A percentile compares a stretch with the other conserved stretches of the same genome.
Evolutionary conservation across 371 early-diverging fungal species (phyloP).

Genomic region (Apophysomyces sp.): DNA sequence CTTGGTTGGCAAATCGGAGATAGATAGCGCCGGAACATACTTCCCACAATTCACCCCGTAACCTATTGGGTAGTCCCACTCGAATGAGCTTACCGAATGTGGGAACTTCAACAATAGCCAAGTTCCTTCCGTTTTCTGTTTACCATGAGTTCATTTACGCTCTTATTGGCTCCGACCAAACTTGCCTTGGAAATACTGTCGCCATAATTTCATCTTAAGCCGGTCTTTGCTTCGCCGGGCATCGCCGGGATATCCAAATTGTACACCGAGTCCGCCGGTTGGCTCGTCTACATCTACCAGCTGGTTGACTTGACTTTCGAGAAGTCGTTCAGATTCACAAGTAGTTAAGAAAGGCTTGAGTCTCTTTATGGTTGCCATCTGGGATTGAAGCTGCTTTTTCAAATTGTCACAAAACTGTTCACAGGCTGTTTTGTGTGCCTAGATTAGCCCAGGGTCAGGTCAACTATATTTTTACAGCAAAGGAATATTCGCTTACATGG

Average conservation of each 20-base stretch:
- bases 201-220: slow-evolving; percentile 78
- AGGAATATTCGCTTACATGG: slow-evolving; percentile 28
- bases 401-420: slow-evolving; percentile 59
- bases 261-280: slow-evolving; percentile 75
- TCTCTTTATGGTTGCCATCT: slow-evolving; percentile 69
- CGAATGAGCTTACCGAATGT: slow-evolving; percentile 90
- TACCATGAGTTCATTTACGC: slow-evolving; percentile 26
- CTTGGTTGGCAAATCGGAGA: slow-evolving; percentile 81
- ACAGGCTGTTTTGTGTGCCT: slow-evolving; percentile 49
- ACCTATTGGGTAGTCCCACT: slow-evolving; percentile 86
- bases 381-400: slow-evolving; percentile 46
- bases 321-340: slow-evolving; percentile 73
- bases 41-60: slow-evolving; percentile 98
- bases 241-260: slow-evolving; percentile 87
- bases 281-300: slow-evolving; percentile 47
- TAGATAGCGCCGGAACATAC: slow-evolving; percentile 89
- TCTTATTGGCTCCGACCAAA: neutral
- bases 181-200: slow-evolving; percentile 65
- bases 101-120: slow-evolving; percentile 79
- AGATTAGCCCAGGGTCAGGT: neutral
- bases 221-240: slow-evolving; percentile 72
- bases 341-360: slow-evolving; percentile 79
- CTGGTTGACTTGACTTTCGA: slow-evolving; percentile 37
- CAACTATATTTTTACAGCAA: neutral
- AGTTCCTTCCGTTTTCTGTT: slow-evolving; percentile 86